A percentile compares a stretch with the other conserved stretches of the same genome.
Evolutionary conservation across 108 stramenopile species (phyloP).

Genomic region (Pinguiococcus pyrenoidosus): DNA sequence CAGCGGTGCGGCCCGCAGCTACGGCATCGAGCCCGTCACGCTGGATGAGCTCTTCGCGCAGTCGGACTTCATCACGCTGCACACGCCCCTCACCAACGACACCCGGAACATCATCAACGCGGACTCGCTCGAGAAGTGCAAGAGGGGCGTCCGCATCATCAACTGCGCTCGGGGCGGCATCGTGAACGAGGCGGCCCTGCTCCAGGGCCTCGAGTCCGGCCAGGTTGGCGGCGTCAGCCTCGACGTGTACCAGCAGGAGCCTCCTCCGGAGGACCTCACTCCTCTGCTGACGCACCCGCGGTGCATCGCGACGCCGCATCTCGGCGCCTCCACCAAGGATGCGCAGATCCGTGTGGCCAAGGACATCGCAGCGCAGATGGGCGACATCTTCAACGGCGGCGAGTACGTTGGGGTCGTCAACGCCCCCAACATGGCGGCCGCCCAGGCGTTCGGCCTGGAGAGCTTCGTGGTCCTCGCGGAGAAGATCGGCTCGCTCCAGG

Average conservation of each 20-base stretch:
- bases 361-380: slow-evolving; percentile 42
- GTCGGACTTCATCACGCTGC: slow-evolving; percentile 39
- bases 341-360: slow-evolving; percentile 42
- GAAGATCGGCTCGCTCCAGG: slow-evolving; percentile 41
- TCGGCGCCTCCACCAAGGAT: slow-evolving; percentile 38
- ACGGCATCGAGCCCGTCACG: slow-evolving; percentile 37
- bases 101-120: slow-evolving; percentile 27
- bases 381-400: slow-evolving; percentile 36
- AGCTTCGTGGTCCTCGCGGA: slow-evolving; percentile 36
- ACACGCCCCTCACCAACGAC: slow-evolving; percentile 39
- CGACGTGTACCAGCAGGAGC: slow-evolving; percentile 34
- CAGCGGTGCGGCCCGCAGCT: slow-evolving; percentile 15
- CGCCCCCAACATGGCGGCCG: slow-evolving; percentile 34
- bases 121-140: slow-evolving; percentile 31
- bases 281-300: slow-evolving; percentile 28
- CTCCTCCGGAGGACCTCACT: slow-evolving; percentile 29
- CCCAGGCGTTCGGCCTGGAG: too few relatives aligned
- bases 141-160: slow-evolving; percentile 29
- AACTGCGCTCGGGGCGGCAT: slow-evolving; percentile 39
- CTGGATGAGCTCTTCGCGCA: slow-evolving; percentile 25
- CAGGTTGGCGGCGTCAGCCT: slow-evolving; percentile 34
- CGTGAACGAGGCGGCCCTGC: slow-evolving; percentile 22
- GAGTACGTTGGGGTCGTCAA: slow-evolving; percentile 40
- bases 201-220: slow-evolving; percentile 30
- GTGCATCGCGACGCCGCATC: slow-evolving; percentile 38